These are phyloP conservation scores for Ruellia speciosa DNA, from an alignment of 305 asterid genomes.

Conservation along the genomic window DNA sequence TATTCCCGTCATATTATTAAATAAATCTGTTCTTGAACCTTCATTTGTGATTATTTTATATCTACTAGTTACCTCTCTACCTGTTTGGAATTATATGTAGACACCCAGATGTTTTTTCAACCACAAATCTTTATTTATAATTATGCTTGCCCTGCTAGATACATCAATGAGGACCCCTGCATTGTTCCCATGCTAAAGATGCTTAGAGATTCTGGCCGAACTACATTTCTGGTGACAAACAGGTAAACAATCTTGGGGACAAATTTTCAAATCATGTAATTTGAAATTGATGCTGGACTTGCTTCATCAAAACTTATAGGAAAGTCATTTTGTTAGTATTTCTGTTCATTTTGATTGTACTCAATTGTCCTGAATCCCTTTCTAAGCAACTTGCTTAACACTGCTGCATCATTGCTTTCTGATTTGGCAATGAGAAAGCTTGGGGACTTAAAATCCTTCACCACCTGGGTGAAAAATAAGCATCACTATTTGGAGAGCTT, in stretches of 20 bases:
- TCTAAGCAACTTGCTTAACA: neutral
- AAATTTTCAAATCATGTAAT: neutral
- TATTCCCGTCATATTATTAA: no score
- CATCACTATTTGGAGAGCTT: neutral
- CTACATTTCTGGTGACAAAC: constrained; percentile 93
- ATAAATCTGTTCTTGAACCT: no score
- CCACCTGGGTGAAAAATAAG: neutral
- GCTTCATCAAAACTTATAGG: neutral
- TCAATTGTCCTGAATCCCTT: neutral
- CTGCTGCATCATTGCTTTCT: neutral
- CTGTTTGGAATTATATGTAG: neutral
- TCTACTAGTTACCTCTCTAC: no score
- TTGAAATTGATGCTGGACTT: neutral
- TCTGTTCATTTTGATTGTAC: neutral
- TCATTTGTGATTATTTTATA: no score
- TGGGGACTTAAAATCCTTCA: neutral
- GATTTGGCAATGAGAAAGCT: neutral
- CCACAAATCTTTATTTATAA: constrained; percentile 15
- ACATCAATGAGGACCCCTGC: constrained; percentile 59
- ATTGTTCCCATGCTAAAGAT: constrained; percentile 90
- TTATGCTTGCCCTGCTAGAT: constrained; percentile 31
- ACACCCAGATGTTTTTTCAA: neutral
- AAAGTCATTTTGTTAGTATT: neutral
- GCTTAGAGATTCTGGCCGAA: constrained; percentile 89
- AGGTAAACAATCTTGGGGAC: constrained; percentile 38